Evolutionary conservation across 495 filamentous ascomycete genomes (phyloP).

Genomic region (Parathielavia hyrcaniae): DNA sequence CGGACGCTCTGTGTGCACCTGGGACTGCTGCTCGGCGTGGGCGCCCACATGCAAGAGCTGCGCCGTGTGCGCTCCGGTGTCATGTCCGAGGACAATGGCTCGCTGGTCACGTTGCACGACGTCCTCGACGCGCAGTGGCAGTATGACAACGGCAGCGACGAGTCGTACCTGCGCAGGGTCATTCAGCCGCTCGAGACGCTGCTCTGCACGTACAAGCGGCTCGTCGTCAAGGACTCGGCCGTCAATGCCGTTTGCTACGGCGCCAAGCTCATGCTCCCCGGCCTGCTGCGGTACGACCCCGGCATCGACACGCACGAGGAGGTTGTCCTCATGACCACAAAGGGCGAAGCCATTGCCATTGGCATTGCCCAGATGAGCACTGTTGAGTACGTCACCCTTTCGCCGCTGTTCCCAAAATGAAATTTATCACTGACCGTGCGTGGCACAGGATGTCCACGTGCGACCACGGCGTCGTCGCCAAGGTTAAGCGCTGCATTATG

Average conservation of each 20-base stretch:
- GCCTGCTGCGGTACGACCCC: conserved; percentile 81
- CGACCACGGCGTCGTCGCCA: conserved; percentile 93
- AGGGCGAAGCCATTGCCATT: conserved; percentile 94
- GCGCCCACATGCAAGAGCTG: conserved; percentile 98
- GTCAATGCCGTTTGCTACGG: conserved; percentile 97
- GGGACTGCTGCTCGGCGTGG: conserved; percentile 84
- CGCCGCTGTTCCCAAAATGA: background rate
- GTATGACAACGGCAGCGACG: conserved; percentile 85
- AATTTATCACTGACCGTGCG: background rate
- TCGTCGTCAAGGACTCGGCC: conserved; percentile 94
- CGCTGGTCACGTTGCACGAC: conserved; percentile 90
- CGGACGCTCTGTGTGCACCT: conserved; percentile 96
- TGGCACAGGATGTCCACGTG: conserved; percentile 61
- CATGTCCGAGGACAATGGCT: conserved; percentile 75
- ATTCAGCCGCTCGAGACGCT: conserved; percentile 88
- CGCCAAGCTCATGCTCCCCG: conserved; percentile 96
- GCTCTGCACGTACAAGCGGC: conserved; percentile 83
- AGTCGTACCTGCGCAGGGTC: conserved; percentile 77
- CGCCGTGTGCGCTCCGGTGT: conserved; percentile 88
- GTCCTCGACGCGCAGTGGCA: conserved; percentile 92
- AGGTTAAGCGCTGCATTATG: conserved; percentile 97
- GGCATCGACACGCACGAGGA: conserved; percentile 54
- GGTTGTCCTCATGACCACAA: conserved; percentile 95
- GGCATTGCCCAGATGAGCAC: conserved; percentile 81
- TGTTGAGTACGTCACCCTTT: conserved; percentile 23